Conservation (phyloP, 2,329 filamentous ascomycete genomes). For the Aspergillus fijiensis region DNA sequence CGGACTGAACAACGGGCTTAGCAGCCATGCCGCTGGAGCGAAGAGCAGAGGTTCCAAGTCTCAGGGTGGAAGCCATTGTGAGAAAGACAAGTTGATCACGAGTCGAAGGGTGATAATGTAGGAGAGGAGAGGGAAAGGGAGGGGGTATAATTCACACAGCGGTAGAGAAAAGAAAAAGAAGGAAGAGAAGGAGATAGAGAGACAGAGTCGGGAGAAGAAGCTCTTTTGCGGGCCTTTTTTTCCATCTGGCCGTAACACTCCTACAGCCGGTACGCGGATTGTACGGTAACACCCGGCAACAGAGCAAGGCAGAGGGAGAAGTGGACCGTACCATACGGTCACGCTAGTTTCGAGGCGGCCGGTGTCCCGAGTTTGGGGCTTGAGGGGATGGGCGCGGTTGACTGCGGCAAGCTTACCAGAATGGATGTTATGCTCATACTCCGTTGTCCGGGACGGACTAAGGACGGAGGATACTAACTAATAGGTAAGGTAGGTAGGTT, state of each 20-base stretch:
- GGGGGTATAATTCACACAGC: slow-evolving; percentile 33
- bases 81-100: slow-evolving; percentile 35
- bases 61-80: slow-evolving; percentile 80
- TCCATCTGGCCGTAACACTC: slow-evolving; percentile 34
- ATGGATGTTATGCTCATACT: slow-evolving; percentile 16
- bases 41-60: slow-evolving; percentile 77
- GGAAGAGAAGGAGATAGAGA: slow-evolving; percentile 16
- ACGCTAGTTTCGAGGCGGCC: slow-evolving; percentile 25
- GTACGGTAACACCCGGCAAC: slow-evolving; percentile 22
- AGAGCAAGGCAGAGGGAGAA: slow-evolving; percentile 12
- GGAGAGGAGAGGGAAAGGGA: slow-evolving; percentile 31
- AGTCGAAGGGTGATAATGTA: slow-evolving; percentile 33
- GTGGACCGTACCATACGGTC: slow-evolving; percentile 26
- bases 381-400: slow-evolving; percentile 5
- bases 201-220: slow-evolving; percentile 25
- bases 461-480: background rate
- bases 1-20: slow-evolving; percentile 65
- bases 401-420: slow-evolving; percentile 8
- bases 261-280: slow-evolving; percentile 31
- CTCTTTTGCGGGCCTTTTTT: slow-evolving; percentile 36
- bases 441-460: slow-evolving; percentile 18
- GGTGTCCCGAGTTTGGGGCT: slow-evolving; percentile 23
- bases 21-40: slow-evolving; percentile 70
- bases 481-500: too few species aligned
- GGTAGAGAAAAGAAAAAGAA: slow-evolving; percentile 35